Percentiles rank a stretch among this genome's conserved stretches.
phyloP scores from a whole-genome alignment of 768 basidiomycete species.

The Lenzites betulinus region DNA sequence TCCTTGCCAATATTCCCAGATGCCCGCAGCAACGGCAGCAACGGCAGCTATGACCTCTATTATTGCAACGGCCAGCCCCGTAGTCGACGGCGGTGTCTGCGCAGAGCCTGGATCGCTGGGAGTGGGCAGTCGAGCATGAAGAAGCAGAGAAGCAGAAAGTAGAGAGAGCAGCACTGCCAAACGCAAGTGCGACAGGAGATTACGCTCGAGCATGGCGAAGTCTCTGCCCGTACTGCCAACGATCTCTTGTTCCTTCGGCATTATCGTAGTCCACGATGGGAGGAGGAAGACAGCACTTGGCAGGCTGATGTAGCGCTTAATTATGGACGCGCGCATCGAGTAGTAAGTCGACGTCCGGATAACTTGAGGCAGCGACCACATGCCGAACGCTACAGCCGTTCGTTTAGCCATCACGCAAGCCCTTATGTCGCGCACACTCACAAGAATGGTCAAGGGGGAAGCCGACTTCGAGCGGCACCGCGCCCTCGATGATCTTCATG shows the following conservation, averaged over 20 bases:
- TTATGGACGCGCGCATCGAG: too few species aligned
- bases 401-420: too few species aligned
- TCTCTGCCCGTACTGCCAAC: constrained; percentile 60
- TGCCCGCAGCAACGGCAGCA: constrained; percentile 53
- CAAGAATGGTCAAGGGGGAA: too few species aligned
- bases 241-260: constrained; percentile 27
- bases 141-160: constrained; percentile 62
- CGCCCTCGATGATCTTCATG: too few species aligned
- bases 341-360: too few species aligned
- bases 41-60: constrained; percentile 57
- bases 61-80: constrained; percentile 50
- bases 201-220: constrained; percentile 79
- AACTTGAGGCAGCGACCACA: too few species aligned
- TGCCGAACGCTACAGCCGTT: too few species aligned
- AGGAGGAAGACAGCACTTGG: too few species aligned
- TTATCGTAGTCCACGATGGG: too few species aligned
- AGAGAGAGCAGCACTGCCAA: constrained; percentile 65
- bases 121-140: constrained; percentile 54
- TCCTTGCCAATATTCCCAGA: constrained; percentile 67
- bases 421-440: too few species aligned
- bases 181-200: constrained; percentile 68
- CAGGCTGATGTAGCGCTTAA: too few species aligned
- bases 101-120: constrained; percentile 25
- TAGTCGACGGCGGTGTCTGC: constrained; percentile 29
- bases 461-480: too few species aligned